Base-by-base conservation (phyloP, 129 eudicot genomes). In the Flaveria linearis region DNA sequence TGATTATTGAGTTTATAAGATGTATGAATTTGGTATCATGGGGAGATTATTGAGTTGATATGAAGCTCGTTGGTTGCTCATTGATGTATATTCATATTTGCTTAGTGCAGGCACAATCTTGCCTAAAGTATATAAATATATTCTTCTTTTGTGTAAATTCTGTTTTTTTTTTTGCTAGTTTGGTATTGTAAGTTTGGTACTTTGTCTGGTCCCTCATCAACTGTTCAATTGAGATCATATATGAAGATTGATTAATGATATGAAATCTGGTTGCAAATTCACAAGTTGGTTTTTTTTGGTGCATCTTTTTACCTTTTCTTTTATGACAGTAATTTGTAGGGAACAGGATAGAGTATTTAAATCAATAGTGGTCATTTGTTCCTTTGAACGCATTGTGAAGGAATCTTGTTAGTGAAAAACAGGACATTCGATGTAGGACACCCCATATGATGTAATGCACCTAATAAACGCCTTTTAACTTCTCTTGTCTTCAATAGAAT, bases 281-380 rank as follows among this genome's bases (percentile, higher is more conserved):
- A n/a, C 70, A 61, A 71, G n/a, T 6, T 61, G 50, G 72, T 62
- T 28, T 43, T 71, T 62, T 30, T 68, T 56, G 68, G 75, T 68
- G 74, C 66, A 68, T 41, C 81, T 51, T 55, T 76, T 68, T 76
- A 67, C 47, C 55, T 53, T 68, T 69, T 77, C 26, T 26, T 57
- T 16, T 68, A 25, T 41, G 74, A 14, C 16, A 53, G 20, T 36
- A 33, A 22, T 49, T 51, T 76, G 47, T 30, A 58, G 20, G 26
- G 57, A 42, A 43, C 18, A 46, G 0, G 33, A 17, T 50, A 10
- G 1, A 68, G 63, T 78, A 15, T 56, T 69, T 43, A 69, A 68
- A 76, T 50, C 73, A 39, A 43, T 7, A n/a, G 56, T 60, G 55
- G 64, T 66, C 41, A 33, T 76, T 45, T 9, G 60, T 63, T 61